A percentile compares a stretch with the other conserved stretches of the same genome.
Conservation (phyloP, 352 stramenopile species). For the Phytophthora vignae region DNA sequence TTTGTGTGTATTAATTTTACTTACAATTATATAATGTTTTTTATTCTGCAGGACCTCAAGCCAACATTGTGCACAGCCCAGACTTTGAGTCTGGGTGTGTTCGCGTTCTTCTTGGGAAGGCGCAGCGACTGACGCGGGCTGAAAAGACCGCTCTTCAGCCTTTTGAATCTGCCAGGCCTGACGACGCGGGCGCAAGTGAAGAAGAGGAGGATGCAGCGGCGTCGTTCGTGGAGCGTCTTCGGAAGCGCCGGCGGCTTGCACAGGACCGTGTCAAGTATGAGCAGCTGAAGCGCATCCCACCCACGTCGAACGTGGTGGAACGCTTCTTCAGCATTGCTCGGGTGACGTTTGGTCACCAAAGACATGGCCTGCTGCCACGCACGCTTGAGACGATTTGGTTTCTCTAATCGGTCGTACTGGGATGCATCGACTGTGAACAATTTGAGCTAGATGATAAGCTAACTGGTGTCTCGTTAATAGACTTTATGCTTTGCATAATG, state of each 20-base stretch:
- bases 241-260: background rate
- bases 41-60: background rate
- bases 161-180: background rate
- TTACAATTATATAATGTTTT: background rate
- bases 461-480: too few relatives aligned
- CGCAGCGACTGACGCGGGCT: background rate
- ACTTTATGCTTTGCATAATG: too few relatives aligned
- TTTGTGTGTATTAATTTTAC: too few relatives aligned
- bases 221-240: background rate
- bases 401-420: background rate
- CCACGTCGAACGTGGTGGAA: background rate
- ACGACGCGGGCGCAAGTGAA: background rate
- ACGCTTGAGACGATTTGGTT: background rate
- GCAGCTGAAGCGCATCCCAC: background rate
- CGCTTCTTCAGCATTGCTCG: background rate
- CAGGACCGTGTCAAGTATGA: background rate
- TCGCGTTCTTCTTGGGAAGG: background rate
- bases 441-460: too few relatives aligned
- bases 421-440: background rate
- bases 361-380: background rate
- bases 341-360: background rate
- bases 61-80: constrained; percentile 11
- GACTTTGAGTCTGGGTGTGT: constrained; percentile 13
- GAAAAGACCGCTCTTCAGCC: background rate
- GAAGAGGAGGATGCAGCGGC: background rate